A percentile compares a stretch with the other conserved stretches of the same genome.
phyloP scores from a whole-genome alignment of 441 rosid species.

The Macaranga tanarius region DNA sequence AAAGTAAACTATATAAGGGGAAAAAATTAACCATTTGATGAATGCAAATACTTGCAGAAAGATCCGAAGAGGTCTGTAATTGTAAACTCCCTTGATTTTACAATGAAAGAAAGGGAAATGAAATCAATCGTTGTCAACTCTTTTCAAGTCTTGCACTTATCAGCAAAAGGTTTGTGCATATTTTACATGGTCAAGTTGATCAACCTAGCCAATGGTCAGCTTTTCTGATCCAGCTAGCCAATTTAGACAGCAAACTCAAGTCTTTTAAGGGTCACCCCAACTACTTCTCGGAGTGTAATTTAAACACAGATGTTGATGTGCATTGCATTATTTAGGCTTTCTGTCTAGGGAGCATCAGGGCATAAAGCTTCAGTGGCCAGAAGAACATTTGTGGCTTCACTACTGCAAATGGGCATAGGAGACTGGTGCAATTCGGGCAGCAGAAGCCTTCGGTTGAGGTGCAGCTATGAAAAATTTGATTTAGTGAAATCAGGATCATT shows the following conservation, averaged over 20 bases:
- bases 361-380: neutral
- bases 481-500: slow-evolving; percentile 6
- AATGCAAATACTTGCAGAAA: neutral
- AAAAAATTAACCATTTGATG: neutral
- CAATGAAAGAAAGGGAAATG: neutral
- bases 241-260: no score
- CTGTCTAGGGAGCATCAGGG: neutral
- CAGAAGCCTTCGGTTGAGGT: neutral
- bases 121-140: no score
- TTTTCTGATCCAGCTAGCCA: no score
- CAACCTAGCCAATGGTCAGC: no score
- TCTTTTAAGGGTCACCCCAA: no score
- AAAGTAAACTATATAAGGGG: neutral
- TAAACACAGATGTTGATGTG: neutral
- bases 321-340: neutral
- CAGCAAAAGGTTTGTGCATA: no score
- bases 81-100: neutral
- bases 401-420: slow-evolving; percentile 31
- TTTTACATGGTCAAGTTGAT: no score
- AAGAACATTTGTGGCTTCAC: neutral
- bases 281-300: no score
- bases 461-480: neutral
- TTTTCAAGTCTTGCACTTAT: no score
- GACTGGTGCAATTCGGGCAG: slow-evolving; percentile 32
- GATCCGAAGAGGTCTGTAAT: neutral